Base-by-base conservation (phyloP, 2,329 filamentous ascomycete species). In the Metarhizium rileyi region DNA sequence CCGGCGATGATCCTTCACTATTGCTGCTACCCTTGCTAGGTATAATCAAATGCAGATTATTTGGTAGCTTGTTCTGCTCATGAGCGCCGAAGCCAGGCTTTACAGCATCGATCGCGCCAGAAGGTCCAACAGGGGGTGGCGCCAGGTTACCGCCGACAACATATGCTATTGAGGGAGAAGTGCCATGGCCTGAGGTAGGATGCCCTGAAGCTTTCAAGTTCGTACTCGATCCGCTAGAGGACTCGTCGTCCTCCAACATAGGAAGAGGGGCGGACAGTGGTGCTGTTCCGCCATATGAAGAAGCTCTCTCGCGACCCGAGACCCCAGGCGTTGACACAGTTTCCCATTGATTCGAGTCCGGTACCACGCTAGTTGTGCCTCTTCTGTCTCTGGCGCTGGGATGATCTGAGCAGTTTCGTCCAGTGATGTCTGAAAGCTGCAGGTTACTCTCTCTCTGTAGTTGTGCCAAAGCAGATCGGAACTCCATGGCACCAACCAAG, bases 401-500 rank as follows among this genome's bases (percentile, higher is more conserved):
- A 23, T 63, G 54, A 9, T 67, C 63, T 0, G 71, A 72, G 38
- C 69, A 66, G 58, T 84, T 80, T 52, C 86, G 78, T 23, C 81
- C 68, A 55, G 82, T 76, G 53, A 95, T 82, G 2, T 83, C 78
- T 41, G 82, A 78, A 18, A 86, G 77, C 57, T 83, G 81, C 25
- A 87, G 79, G 55, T 88, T 93, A 60, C 87, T 81, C 50, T 89
- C 87, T 55, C 83, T 86, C 59, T 94, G 84, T 50, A 98, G 70
- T 3, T 90, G 90, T n/a, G 87, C 85, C 43, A 98, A 72, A 3
- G 95, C 85, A 2, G 91, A 91, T 58, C 90, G 80, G 59, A 98
- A 98, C 67, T 98, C 93, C 50, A 98, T 73, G 8, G 88, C 93
- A 41, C 93, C 93, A 3, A 98, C 85, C 44, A 98, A 72, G 71